A percentile compares a stretch with the other conserved stretches of the same genome.
Conservation (phyloP, 208 protist species). For the Wallacemonas sp. region DNA sequence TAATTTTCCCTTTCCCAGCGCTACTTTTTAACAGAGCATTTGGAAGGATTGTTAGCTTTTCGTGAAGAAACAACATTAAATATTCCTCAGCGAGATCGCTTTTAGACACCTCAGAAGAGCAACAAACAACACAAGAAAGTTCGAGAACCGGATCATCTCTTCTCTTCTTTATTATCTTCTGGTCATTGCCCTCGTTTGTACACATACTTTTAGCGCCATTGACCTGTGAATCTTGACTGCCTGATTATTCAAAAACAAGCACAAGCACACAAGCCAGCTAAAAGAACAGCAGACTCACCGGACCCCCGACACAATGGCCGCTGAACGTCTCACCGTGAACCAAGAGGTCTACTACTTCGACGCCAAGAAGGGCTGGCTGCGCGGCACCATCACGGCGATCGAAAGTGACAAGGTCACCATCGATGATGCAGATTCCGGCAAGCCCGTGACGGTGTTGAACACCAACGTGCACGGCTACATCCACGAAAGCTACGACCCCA, state of each 20-base stretch:
- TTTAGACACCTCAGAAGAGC: neutral
- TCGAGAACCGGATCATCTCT: neutral
- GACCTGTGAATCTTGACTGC: too few species aligned
- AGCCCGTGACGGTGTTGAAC: constrained; percentile 29
- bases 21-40: constrained; percentile 14
- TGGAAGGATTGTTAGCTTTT: constrained; percentile 1
- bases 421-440: constrained; percentile 30
- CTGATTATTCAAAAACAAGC: neutral
- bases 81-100: too few species aligned
- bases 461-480: constrained; percentile 77
- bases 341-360: constrained; percentile 84
- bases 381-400: constrained; percentile 46
- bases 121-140: neutral
- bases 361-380: constrained; percentile 73
- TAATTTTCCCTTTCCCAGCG: neutral
- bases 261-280: too few species aligned
- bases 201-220: too few species aligned
- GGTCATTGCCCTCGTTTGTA: too few species aligned
- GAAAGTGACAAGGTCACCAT: constrained; percentile 55
- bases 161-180: constrained; percentile 1
- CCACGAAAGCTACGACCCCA: constrained; percentile 65
- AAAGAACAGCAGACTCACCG: too few species aligned
- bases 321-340: constrained; percentile 65
- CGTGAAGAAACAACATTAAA: too few species aligned
- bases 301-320: constrained; percentile 38